Base-by-base conservation (phyloP, 306 rosid species). In the Gleditsia sinensis region DNA sequence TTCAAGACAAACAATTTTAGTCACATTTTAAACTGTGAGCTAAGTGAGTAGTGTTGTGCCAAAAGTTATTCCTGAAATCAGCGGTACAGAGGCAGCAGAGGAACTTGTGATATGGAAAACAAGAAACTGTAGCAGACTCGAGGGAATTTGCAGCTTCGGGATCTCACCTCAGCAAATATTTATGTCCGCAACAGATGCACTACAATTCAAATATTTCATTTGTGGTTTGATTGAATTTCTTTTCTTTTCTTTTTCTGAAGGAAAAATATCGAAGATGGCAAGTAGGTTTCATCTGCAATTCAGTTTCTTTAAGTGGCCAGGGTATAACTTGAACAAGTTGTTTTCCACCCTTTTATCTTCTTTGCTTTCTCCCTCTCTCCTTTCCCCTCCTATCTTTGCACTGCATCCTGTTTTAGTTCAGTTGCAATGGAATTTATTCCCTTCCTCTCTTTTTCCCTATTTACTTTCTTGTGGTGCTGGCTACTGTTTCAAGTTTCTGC, bases 341-440 rank as follows among this genome's bases (percentile, higher is more conserved):
- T n/a, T n/a, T n/a, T n/a, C n/a, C n/a, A n/a, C n/a, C n/a, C n/a
- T n/a, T n/a, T n/a, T n/a, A n/a, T n/a, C n/a, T n/a, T n/a, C n/a
- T n/a, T n/a, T n/a, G n/a, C n/a, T n/a, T 39, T 19, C 10, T 39
- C 17, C 13, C 56, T 42, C 21, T 6, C 45, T 40, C 5, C 9
- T 54, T 48, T 32, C 20, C 30, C 20, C 28, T 72, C 27, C 51
- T 4, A 25, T 24, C 53, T 51, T 25, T 27, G 64, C 36, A 51
- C n/a, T 36, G 12, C 27, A 1, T 75, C 66, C 20, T 30, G 59
- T 51, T 17, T 34, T n/a, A 6, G 0, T 4, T 1, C n/a, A 37
- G 39, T 50, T 65, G 62, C 50, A 4, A 9, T 54, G 48, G 50
- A 43, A 66, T 67, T 28, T 55, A 61, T 67, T 61, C 30, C 25